phyloP scores from a whole-genome alignment of 495 filamentous ascomycete species.

The Aspergillus steynii region DNA sequence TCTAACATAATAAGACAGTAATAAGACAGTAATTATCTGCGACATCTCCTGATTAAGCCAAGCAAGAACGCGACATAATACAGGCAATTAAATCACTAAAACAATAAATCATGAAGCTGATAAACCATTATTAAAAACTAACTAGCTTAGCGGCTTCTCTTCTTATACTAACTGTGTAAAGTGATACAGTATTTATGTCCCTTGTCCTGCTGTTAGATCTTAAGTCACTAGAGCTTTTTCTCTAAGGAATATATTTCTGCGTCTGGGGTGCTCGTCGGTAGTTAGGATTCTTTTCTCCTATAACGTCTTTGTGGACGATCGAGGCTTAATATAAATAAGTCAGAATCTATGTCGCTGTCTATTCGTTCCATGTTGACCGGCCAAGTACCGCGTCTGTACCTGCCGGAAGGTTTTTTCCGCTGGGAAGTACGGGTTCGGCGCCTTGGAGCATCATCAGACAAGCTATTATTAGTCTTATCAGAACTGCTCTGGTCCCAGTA shows the following conservation, averaged over 20 bases:
- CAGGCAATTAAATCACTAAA: not conserved
- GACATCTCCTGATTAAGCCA: not conserved
- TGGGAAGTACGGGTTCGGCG: constrained; percentile 4
- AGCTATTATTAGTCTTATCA: constrained; percentile 3
- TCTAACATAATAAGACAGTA: constrained; percentile 1
- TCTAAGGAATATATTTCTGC: constrained; percentile 4
- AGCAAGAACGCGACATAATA: constrained; percentile 1
- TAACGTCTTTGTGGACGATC: not conserved
- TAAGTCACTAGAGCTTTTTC: constrained; percentile 5
- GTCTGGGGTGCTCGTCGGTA: constrained; percentile 1
- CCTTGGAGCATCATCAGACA: constrained; percentile 1
- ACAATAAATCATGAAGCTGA: constrained; percentile 1
- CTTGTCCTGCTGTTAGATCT: constrained; percentile 5
- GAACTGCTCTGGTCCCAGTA: constrained; percentile 6
- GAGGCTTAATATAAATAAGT: constrained; percentile 1
- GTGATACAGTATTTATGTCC: not conserved
- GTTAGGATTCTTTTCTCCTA: constrained; percentile 2
- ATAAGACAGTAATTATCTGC: constrained; percentile 1
- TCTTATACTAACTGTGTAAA: not conserved
- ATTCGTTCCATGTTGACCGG: not conserved
- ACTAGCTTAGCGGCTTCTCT: constrained; percentile 3
- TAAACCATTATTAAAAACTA: not conserved
- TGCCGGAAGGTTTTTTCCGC: constrained; percentile 1
- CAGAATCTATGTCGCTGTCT: constrained; percentile 3
- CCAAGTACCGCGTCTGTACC: constrained; percentile 3